A percentile compares a stretch with the other conserved stretches of the same genome.
These are phyloP conservation scores for Acaromyces ingoldii DNA, from an alignment of 1,284 basidiomycete genomes.

Conservation along the genomic window DNA sequence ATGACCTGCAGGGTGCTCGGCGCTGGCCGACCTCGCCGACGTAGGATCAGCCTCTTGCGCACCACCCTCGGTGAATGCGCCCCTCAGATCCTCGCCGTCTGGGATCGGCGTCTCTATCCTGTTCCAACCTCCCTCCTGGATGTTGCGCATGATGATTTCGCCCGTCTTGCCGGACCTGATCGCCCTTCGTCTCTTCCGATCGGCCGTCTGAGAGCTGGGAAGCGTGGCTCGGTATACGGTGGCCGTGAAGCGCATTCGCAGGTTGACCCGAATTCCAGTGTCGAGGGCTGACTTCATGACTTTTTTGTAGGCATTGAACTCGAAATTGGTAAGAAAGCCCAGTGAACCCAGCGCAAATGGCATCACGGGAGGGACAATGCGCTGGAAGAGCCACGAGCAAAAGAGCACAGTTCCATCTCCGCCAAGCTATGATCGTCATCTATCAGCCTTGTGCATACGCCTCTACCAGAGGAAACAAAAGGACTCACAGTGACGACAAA, in stretches of 20 bases:
- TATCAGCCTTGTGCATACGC: no score
- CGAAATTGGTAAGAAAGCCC: constrained; percentile 97
- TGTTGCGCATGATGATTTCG: constrained; percentile 45
- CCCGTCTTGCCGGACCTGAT: constrained; percentile 45
- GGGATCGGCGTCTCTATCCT: constrained; percentile 32
- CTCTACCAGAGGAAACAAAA: background rate
- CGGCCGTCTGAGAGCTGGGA: constrained; percentile 20
- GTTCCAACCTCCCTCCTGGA: constrained; percentile 45
- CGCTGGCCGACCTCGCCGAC: constrained; percentile 4
- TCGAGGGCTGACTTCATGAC: constrained; percentile 88
- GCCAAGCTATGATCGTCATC: constrained; percentile 58
- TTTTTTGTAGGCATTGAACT: constrained; percentile 78
- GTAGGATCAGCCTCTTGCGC: background rate
- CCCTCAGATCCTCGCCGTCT: background rate
- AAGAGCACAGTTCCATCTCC: constrained; percentile 98
- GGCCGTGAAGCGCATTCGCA: constrained; percentile 98
- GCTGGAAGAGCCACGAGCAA: constrained; percentile 98
- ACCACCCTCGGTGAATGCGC: background rate
- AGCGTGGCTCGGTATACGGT: constrained; percentile 68
- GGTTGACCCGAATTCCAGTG: constrained; percentile 89
- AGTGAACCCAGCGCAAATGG: constrained; percentile 97
- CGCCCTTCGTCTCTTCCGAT: constrained; percentile 34
- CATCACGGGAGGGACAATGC: constrained; percentile 92
- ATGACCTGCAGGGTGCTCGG: no score
- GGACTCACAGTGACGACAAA: constrained; percentile 83